Evolutionary conservation across 441 rosid species (phyloP), one percentile per base, ranked within the genome.

Genomic region (Cnidoscolus chayamansa): DNA sequence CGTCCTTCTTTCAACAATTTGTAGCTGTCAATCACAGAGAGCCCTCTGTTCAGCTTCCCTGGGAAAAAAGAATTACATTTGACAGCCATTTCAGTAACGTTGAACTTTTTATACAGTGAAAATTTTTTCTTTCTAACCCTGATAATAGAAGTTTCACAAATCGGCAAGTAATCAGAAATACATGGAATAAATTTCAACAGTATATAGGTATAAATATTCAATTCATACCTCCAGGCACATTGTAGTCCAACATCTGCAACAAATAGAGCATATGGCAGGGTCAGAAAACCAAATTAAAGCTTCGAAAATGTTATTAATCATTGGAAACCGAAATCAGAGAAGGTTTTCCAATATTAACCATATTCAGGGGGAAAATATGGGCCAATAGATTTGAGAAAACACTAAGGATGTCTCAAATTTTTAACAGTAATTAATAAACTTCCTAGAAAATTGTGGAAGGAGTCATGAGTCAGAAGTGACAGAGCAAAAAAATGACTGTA

Each of bases 231-330:
- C 98, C 94, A 30, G 91, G 97, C 61, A 93, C 97, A 73, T 88
- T 93, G 86, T 93, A 90, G 79, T 88, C 92, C 77, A 93, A 67
- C 97, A 92, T 90, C 98, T 93, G 87, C 80, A 83, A 56, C 53
- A 47, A 35, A 54, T 37, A 56, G 25, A 60, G 63, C 59, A 76
- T 2, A 71, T 35, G 43, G n/a, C 20, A 72, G 12, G 3, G 57
- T 71, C 45, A 76, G 49, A 15, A 67, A 57, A 43, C 5, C 35
- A 10, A 70, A 12, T 1, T 17, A 35, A 64, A 49, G 8, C 58
- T 0, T 25, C 58, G 30, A n/a, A 50, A 13, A 16, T 45, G 54
- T 31, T 11, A 60, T 16, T 58, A 30, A 25, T 55, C 3, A 10
- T 31, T 20, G 57, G 15, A 20, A 7, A 20, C 1, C 2, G 15